A percentile compares a stretch with the other conserved stretches of the same genome.
phyloP scores from a whole-genome alignment of 108 stramenopile species.

The Fragilaria crotonensis region DNA sequence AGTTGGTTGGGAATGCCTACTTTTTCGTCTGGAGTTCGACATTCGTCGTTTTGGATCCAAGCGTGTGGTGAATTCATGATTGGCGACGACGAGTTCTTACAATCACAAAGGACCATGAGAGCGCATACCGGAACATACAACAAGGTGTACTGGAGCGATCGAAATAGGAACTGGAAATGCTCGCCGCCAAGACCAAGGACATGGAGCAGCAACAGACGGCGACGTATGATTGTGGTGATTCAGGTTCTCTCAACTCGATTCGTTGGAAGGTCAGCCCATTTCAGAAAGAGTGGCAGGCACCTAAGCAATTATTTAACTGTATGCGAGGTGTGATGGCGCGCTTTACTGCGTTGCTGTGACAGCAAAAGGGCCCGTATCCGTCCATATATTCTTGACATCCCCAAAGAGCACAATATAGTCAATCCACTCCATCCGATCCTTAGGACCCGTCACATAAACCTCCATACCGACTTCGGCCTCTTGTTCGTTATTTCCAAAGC shows the following conservation, averaged over 20 bases:
- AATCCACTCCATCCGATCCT: too few relatives aligned
- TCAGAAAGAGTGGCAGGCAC: neutral
- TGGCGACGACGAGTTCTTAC: constrained; percentile 44
- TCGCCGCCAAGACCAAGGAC: too few relatives aligned
- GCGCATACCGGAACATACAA: constrained; percentile 40
- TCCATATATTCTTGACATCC: too few relatives aligned
- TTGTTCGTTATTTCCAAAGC: too few relatives aligned
- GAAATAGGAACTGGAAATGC: neutral
- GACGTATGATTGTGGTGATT: too few relatives aligned
- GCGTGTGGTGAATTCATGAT: constrained; percentile 57
- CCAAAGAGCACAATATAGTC: too few relatives aligned
- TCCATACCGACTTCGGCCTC: too few relatives aligned
- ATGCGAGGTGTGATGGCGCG: too few relatives aligned
- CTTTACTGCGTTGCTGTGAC: too few relatives aligned
- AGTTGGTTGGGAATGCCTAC: constrained; percentile 43
- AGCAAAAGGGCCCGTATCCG: too few relatives aligned
- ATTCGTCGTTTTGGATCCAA: constrained; percentile 45
- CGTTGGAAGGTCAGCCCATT: neutral
- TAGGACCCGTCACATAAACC: too few relatives aligned
- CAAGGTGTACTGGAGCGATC: constrained; percentile 19
- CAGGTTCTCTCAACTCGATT: neutral
- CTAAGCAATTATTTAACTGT: neutral
- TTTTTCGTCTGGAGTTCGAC: constrained; percentile 64
- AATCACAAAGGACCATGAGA: constrained; percentile 26
- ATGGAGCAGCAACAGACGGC: too few relatives aligned